Base-by-base conservation (phyloP, 345 rosid species). In the Eutrema yunnanense region DNA sequence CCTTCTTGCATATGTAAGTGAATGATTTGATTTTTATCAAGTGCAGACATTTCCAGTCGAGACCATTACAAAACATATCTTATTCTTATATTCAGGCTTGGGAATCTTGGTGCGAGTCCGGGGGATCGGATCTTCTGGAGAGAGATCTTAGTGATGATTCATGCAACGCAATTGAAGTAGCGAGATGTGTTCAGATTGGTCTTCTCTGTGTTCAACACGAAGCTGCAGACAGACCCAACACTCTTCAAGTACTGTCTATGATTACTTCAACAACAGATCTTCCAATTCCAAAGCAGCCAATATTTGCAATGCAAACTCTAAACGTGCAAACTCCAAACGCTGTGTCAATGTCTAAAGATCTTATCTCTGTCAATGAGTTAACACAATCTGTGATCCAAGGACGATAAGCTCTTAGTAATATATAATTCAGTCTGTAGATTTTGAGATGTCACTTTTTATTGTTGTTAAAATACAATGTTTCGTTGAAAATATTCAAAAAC, bases 1-100 rank as follows among this genome's bases (percentile, higher is more conserved):
- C 64, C 79, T 75, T 46, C 70, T 75, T 55, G 74, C 74, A 29
- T 75, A 75, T 19, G 79, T 75, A 75, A 62, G 74, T 67, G 42
- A 7, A 55, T 29, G 5, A 0, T 36, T 26, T 4, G 41, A 26
- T 6, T 26, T 16, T 11, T 33, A 32, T 41, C 52, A n/a, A 8
- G 26, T 34, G 61, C 13, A 34, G 26, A 8, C 4, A 4, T 14
- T n/a, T 27, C 36, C 3, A 4, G 32, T 9, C 2, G 16, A 16
- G 16, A 36, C 3, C 50, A 11, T 26, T 16, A 46, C 40, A 0
- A 47, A 30, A 26, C n/a, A 2, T 5, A 13, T 30, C 26, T 13
- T n/a, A 0, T 42, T 42, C 4, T 32, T 62, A 8, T n/a, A 29
- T 29, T 62, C 67, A 62, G 78, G 67, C 78, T 9, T 74, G 73